These are phyloP conservation scores for Emiliania huxleyi DNA, from an alignment of 78 protist species.

Conservation along the genomic window DNA sequence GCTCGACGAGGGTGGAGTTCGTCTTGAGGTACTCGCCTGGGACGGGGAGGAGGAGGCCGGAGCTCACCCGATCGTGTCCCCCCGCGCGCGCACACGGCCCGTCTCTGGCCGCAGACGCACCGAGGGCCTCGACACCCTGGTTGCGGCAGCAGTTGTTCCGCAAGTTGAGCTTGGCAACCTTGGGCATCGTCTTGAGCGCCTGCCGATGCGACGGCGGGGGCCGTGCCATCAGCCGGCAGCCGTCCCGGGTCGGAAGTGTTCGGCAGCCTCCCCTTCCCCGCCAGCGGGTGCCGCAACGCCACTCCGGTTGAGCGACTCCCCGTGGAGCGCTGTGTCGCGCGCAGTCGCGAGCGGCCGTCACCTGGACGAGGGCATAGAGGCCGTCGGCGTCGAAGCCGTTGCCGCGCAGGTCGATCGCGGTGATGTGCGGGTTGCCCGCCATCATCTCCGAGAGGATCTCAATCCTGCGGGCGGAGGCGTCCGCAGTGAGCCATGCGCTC, in stretches of 20 bases:
- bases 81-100: no score
- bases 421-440: neutral
- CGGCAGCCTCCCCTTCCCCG: no score
- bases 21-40: neutral
- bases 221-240: no score
- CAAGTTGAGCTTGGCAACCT: neutral
- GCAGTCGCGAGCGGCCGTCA: neutral
- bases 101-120: no score
- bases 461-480: neutral
- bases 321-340: no score
- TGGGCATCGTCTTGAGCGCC: constrained; percentile 13
- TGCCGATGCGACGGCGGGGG: no score
- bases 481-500: neutral
- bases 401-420: neutral
- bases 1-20: neutral
- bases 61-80: no score
- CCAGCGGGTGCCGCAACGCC: no score
- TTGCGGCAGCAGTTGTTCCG: neutral
- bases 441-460: neutral
- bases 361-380: neutral
- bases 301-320: no score
- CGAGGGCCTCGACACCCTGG: neutral
- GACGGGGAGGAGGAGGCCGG: no score
- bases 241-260: no score
- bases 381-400: constrained; percentile 11